These are phyloP conservation scores for Heterobasidion parviporum DNA, from an alignment of 1,284 basidiomycete genomes.

Conservation along the genomic window DNA sequence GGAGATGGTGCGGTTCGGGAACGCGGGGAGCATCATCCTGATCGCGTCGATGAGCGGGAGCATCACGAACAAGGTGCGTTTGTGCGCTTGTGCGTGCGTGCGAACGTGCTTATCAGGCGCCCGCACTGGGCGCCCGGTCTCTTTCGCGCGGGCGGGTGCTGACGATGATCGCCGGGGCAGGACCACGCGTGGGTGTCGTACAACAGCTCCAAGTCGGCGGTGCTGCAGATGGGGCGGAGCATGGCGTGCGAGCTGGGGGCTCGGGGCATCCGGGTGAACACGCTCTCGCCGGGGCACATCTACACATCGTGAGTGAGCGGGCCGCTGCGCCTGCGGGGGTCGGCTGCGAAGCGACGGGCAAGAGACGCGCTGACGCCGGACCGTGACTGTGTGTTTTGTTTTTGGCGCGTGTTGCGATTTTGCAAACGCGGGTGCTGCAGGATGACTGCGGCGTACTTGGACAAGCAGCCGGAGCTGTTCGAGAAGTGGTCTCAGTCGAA, in stretches of 20 bases:
- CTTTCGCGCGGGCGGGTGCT: background rate
- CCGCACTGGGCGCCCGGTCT: no score
- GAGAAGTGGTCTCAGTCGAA: slow-evolving; percentile 71
- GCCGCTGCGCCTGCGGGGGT: background rate
- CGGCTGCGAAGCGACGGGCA: background rate
- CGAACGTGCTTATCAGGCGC: background rate
- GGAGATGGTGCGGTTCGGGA: slow-evolving; percentile 65
- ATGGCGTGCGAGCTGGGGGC: slow-evolving; percentile 78
- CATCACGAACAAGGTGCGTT: slow-evolving; percentile 67
- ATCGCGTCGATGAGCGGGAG: slow-evolving; percentile 85
- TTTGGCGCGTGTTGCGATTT: no score
- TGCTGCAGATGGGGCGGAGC: slow-evolving; percentile 77
- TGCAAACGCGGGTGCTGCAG: slow-evolving; percentile 22
- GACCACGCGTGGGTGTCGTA: slow-evolving; percentile 73
- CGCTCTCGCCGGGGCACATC: slow-evolving; percentile 72
- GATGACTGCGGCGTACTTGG: slow-evolving; percentile 75
- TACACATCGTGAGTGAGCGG: slow-evolving; percentile 50
- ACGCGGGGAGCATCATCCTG: slow-evolving; percentile 73
- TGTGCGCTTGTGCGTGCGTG: background rate
- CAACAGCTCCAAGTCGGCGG: slow-evolving; percentile 77
- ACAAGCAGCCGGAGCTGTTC: slow-evolving; percentile 59
- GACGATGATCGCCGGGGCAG: slow-evolving; percentile 22
- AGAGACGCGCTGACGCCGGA: background rate
- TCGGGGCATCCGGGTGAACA: slow-evolving; percentile 66
- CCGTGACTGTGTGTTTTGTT: background rate